Evolutionary conservation across 345 rosid species (phyloP).

Genomic region (Psidium friedrichsthalianum): DNA sequence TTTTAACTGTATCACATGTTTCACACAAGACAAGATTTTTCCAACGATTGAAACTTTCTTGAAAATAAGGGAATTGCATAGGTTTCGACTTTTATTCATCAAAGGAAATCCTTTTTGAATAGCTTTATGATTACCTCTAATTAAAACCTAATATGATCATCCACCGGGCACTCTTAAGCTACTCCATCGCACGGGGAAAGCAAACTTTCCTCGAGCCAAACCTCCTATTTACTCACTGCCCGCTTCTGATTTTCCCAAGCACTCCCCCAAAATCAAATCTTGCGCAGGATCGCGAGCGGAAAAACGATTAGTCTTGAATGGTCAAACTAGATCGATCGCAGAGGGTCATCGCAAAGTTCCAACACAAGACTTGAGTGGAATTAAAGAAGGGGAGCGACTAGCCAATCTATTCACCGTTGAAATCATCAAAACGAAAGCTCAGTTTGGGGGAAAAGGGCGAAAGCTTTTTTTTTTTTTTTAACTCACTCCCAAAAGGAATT

Average conservation of each 20-base stretch:
- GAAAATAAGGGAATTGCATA: background rate
- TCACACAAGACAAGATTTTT: background rate
- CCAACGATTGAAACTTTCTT: background rate
- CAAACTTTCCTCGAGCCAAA: background rate
- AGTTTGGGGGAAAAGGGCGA: conserved; percentile 1
- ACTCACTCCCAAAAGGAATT: background rate
- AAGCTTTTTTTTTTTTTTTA: background rate
- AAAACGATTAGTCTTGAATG: background rate
- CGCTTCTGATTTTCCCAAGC: background rate
- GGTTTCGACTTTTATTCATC: background rate
- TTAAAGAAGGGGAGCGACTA: background rate
- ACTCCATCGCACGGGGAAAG: background rate
- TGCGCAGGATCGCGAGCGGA: background rate
- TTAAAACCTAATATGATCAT: background rate
- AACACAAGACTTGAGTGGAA: background rate
- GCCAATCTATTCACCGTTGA: conserved; percentile 3
- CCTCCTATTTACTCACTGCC: background rate
- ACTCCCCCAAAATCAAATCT: background rate
- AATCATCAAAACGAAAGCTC: conserved; percentile 40
- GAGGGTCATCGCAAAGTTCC: background rate
- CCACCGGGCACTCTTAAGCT: background rate
- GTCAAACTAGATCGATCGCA: background rate
- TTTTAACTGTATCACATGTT: background rate
- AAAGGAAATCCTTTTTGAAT: background rate
- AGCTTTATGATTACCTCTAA: background rate